Evolutionary conservation across 2,329 filamentous ascomycete species (phyloP).

Genomic region (Aschersonia sp.): DNA sequence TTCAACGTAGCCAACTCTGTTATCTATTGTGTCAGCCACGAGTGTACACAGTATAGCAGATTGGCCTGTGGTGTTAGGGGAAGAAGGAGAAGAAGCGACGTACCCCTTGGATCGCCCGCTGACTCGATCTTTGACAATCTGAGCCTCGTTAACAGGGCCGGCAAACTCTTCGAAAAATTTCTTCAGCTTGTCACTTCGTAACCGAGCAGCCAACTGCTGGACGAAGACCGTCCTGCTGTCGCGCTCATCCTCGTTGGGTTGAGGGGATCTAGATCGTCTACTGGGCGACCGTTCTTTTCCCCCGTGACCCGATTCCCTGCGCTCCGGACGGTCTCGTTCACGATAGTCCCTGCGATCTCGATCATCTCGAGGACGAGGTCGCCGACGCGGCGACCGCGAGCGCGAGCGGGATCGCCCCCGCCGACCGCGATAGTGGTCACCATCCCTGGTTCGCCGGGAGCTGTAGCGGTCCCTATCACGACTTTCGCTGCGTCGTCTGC

Average conservation of each 20-base stretch:
- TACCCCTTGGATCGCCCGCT: constrained; percentile 96
- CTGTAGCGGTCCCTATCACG: constrained; percentile 62
- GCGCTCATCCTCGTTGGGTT: constrained; percentile 85
- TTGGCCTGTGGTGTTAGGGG: not conserved
- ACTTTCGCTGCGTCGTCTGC: constrained; percentile 66
- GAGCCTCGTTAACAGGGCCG: constrained; percentile 87
- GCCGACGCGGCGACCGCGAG: constrained; percentile 54
- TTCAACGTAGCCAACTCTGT: constrained; percentile 95
- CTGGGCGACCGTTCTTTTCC: constrained; percentile 32
- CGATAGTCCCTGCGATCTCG: constrained; percentile 32
- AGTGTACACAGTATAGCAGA: not conserved
- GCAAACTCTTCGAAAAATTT: constrained; percentile 93
- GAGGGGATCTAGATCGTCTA: constrained; percentile 42
- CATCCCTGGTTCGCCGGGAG: constrained; percentile 58
- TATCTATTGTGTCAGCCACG: not conserved
- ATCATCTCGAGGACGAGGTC: constrained; percentile 41
- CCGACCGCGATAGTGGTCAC: constrained; percentile 49
- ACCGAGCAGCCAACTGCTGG: constrained; percentile 87
- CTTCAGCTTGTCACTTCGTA: constrained; percentile 84
- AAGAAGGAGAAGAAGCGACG: constrained; percentile 15
- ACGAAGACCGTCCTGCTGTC: constrained; percentile 96
- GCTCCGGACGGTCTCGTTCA: constrained; percentile 26
- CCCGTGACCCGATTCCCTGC: constrained; percentile 34
- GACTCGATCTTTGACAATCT: constrained; percentile 96
- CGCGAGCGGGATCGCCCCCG: constrained; percentile 47